Conservation (phyloP, 148 eudicot species). For the Salicornia ramosissima region DNA sequence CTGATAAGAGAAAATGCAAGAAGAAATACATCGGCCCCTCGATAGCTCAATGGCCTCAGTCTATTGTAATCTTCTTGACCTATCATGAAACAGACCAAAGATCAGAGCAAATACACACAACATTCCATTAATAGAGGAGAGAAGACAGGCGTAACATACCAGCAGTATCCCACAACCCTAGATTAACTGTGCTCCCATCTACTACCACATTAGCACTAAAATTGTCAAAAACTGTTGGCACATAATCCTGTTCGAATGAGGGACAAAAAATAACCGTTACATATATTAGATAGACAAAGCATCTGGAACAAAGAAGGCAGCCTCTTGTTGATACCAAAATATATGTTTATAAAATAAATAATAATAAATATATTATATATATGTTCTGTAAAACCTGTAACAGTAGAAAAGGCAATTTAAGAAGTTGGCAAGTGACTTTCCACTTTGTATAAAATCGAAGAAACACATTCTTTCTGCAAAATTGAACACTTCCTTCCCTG, state of each 20-base stretch:
- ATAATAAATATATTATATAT: too few relatives aligned
- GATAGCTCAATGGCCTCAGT: conserved; percentile 48
- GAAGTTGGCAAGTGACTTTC: background rate
- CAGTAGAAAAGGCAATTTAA: background rate
- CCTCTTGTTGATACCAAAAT: background rate
- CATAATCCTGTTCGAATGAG: conserved; percentile 38
- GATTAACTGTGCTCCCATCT: conserved; percentile 48
- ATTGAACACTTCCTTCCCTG: too few relatives aligned
- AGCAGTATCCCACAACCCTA: conserved; percentile 55
- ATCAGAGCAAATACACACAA: conserved; percentile 10
- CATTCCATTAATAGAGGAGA: background rate
- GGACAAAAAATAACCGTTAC: background rate
- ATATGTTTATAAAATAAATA: background rate
- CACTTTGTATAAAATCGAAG: background rate
- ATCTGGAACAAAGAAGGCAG: background rate
- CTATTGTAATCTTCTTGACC: conserved; percentile 54
- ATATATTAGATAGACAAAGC: background rate
- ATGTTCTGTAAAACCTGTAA: too few relatives aligned
- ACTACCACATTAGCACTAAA: conserved; percentile 51
- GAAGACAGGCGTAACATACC: conserved; percentile 22
- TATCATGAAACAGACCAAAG: conserved; percentile 6
- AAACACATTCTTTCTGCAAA: too few relatives aligned
- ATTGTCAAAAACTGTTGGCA: conserved; percentile 52
- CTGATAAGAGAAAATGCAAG: conserved; percentile 53
- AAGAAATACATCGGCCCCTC: conserved; percentile 49